Conservation (phyloP, 495 filamentous ascomycete species). For the Neurospora sublineolata region DNA sequence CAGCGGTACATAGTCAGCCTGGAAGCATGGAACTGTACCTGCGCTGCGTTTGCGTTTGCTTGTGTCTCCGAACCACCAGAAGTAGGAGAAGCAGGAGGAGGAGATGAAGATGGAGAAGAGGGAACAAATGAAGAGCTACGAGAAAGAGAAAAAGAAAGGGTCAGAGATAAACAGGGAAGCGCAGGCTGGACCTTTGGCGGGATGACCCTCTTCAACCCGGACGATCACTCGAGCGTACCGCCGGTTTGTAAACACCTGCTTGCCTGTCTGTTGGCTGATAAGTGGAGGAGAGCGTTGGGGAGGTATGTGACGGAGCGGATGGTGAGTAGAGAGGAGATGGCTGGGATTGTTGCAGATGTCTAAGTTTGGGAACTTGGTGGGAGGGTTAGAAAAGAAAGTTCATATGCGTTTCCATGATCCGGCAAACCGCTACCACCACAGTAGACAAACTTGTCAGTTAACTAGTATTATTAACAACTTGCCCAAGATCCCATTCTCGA, state of each 20-base stretch:
- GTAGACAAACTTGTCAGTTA: background rate
- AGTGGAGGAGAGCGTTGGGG: constrained; percentile 47
- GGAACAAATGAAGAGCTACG: background rate
- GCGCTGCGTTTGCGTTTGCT: constrained; percentile 67
- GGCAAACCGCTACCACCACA: background rate
- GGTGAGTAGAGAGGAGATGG: constrained; percentile 56
- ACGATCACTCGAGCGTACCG: constrained; percentile 6
- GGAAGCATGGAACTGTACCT: constrained; percentile 79
- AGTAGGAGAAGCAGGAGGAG: background rate
- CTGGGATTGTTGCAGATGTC: constrained; percentile 63
- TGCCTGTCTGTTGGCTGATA: constrained; percentile 67
- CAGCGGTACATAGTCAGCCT: constrained; percentile 58
- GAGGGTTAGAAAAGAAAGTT: too few species aligned
- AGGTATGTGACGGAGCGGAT: constrained; percentile 40
- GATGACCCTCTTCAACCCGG: constrained; percentile 19
- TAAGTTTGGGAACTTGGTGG: constrained; percentile 4
- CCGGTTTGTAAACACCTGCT: constrained; percentile 85
- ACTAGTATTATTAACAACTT: background rate
- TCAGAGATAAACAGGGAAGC: background rate
- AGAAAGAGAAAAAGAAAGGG: background rate
- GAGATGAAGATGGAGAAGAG: background rate
- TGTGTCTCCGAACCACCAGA: constrained; percentile 36
- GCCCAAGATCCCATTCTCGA: background rate
- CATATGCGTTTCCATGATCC: background rate
- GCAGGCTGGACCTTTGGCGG: constrained; percentile 30